A percentile compares a stretch with the other conserved stretches of the same genome.
Evolutionary conservation across 306 rosid species (phyloP).

Genomic region (Senna tora): DNA sequence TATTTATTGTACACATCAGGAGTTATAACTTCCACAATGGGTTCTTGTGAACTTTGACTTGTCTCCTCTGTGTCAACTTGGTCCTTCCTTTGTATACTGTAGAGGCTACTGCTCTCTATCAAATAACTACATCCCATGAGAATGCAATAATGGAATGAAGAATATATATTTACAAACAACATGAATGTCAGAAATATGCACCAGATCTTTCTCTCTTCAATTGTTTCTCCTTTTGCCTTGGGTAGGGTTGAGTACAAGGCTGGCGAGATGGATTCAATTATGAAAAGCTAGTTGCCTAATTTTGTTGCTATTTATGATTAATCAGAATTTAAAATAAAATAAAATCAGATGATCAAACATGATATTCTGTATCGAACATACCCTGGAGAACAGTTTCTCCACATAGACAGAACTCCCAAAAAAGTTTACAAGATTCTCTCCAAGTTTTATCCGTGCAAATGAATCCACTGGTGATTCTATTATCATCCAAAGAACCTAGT

Average conservation of each 20-base stretch:
- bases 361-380: slow-evolving; percentile 16
- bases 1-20: slow-evolving; percentile 83
- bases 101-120: slow-evolving; percentile 72
- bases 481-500: background rate
- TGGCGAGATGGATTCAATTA: slow-evolving; percentile 4
- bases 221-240: background rate
- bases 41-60: slow-evolving; percentile 67
- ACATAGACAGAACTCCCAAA: background rate
- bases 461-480: slow-evolving; percentile 27
- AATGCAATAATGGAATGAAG: slow-evolving; percentile 36
- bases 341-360: slow-evolving; percentile 10
- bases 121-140: slow-evolving; percentile 61
- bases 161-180: slow-evolving; percentile 29
- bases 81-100: slow-evolving; percentile 63
- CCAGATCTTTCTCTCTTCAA: slow-evolving; percentile 16
- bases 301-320: slow-evolving; percentile 25
- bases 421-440: slow-evolving; percentile 22
- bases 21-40: slow-evolving; percentile 87
- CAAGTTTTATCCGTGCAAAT: background rate
- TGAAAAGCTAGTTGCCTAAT: slow-evolving; percentile 24
- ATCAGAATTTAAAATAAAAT: slow-evolving; percentile 8
- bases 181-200: slow-evolving; percentile 23
- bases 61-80: slow-evolving; percentile 70
- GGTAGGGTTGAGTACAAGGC: slow-evolving; percentile 21
- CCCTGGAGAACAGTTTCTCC: slow-evolving; percentile 17